These are phyloP conservation scores for Colletotrichum sp. DNA, from an alignment of 2,329 filamentous ascomycete species.

Conservation along the genomic window DNA sequence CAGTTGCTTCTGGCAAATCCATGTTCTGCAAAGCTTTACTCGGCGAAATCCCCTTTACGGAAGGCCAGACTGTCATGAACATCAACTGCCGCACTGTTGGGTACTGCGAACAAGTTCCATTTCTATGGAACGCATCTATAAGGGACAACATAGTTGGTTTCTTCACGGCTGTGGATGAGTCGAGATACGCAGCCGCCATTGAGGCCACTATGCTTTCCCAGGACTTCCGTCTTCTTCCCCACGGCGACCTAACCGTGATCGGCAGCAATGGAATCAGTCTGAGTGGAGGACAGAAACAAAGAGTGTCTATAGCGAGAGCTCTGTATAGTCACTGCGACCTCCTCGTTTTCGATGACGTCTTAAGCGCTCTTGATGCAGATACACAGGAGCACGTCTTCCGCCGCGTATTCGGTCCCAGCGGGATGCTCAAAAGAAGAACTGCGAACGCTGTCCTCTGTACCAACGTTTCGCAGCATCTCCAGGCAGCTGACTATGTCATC, in stretches of 20 bases:
- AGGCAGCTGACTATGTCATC: constrained; percentile 36
- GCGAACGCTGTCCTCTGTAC: background rate
- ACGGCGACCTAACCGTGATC: constrained; percentile 40
- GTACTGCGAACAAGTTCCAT: constrained; percentile 37
- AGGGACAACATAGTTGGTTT: constrained; percentile 43
- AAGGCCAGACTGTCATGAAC: constrained; percentile 7
- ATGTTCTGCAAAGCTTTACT: constrained; percentile 41
- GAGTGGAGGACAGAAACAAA: constrained; percentile 41
- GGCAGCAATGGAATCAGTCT: constrained; percentile 45
- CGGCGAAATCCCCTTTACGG: constrained; percentile 27
- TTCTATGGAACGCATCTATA: constrained; percentile 37
- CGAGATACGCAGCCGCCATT: constrained; percentile 36
- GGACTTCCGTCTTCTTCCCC: constrained; percentile 34
- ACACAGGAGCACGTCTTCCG: constrained; percentile 35
- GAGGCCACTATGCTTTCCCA: constrained; percentile 33
- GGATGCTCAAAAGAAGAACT: background rate
- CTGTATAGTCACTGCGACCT: constrained; percentile 32
- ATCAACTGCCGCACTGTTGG: constrained; percentile 22
- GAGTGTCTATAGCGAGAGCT: constrained; percentile 31
- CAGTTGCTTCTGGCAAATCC: constrained; percentile 44
- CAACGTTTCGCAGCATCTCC: background rate
- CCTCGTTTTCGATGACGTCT: constrained; percentile 37
- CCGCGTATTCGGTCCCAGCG: constrained; percentile 30
- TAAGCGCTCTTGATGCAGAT: constrained; percentile 37
- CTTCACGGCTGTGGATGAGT: constrained; percentile 31